Percentiles rank a stretch among this genome's conserved stretches.
Evolutionary conservation across 2,329 filamentous ascomycete species (phyloP).

Genomic region (Fusarium armeniacum): DNA sequence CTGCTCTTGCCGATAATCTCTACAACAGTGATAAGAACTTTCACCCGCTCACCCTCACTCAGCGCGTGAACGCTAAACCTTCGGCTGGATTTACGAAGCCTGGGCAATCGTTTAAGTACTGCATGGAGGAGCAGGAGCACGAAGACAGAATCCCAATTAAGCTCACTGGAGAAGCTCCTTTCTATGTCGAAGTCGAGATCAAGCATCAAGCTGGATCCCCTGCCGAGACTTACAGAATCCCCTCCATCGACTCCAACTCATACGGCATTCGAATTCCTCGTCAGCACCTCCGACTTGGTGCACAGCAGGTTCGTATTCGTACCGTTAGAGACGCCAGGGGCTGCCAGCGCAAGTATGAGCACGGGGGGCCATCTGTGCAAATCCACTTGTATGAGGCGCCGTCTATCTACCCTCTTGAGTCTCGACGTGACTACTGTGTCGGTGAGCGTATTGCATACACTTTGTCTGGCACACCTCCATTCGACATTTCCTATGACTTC

Average conservation of each 20-base stretch:
- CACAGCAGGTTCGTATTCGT: conserved; percentile 88
- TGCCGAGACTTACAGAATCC: conserved; percentile 84
- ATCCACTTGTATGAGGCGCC: conserved; percentile 95
- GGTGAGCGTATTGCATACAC: conserved; percentile 95
- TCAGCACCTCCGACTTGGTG: conserved; percentile 86
- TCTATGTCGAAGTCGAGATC: conserved; percentile 91
- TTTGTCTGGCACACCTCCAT: conserved; percentile 89
- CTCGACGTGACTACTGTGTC: conserved; percentile 90
- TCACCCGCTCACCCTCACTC: conserved; percentile 77
- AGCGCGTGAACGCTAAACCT: conserved; percentile 87
- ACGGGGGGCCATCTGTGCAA: conserved; percentile 81
- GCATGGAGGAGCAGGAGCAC: conserved; percentile 83
- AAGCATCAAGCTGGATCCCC: conserved; percentile 87
- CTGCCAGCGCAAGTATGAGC: conserved; percentile 83
- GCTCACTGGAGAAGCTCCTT: conserved; percentile 86
- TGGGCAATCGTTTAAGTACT: conserved; percentile 95
- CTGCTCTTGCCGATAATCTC: conserved; percentile 83
- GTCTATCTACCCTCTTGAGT: conserved; percentile 88
- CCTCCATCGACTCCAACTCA: conserved; percentile 79
- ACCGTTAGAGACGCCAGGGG: conserved; percentile 89
- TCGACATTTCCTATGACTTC: conserved; percentile 94
- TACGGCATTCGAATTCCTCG: conserved; percentile 89
- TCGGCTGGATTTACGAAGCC: conserved; percentile 85
- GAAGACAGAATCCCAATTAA: conserved; percentile 91
- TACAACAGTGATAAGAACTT: conserved; percentile 82